Evolutionary conservation across 2,329 filamentous ascomycete genomes (phyloP), one percentile per base, ranked within the genome.

Genomic region (Ambrosiella cleistominuta): DNA sequence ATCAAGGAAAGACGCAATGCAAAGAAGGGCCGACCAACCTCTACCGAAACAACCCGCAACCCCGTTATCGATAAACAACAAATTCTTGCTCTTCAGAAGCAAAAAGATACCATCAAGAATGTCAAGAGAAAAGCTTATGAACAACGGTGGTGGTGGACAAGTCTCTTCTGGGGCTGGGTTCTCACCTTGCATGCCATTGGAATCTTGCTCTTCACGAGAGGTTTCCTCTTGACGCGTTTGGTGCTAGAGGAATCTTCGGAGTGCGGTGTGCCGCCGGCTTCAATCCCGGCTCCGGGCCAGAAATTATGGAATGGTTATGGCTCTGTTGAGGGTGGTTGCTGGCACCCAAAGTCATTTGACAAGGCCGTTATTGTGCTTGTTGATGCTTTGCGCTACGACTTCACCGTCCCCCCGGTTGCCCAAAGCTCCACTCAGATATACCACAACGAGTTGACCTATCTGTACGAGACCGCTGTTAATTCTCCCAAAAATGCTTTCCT

Each of bases 321-420:
- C 7, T 75, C 71, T 13, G 69, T 73, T 1, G 71, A 79, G 19
- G 74, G 77, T 59, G 93, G 93, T 63, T 98, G 93, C 76, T 98
- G 93, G 93, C 89, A 97, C 68, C 88, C 89, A 39, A 95, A 88
- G 72, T 87, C 82, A 1, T 98, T 97, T 67, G 81, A 95, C 62
- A 93, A 90, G 68, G 90, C 91, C 9, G 83, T 98, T 52, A 79
- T 98, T 27, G 79, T 98, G 58, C 74, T 98, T 55, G 85, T 98
- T 60, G 93, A 98, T 69, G 93, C 93, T 57, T 76, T 98, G 60
- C 85, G 93, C 61, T 98, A 98, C 71, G 93, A 98, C 70, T 98
- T 98, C 65, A 94, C 91, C 0, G 81, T 97, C 9, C 93, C 93
- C 0, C 83, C 85, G 61, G 71, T 75, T 50, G 72, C 79, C 59